Evolutionary conservation across 2,329 filamentous ascomycete genomes (phyloP).

Genomic region (Ceratocystis huliohia): DNA sequence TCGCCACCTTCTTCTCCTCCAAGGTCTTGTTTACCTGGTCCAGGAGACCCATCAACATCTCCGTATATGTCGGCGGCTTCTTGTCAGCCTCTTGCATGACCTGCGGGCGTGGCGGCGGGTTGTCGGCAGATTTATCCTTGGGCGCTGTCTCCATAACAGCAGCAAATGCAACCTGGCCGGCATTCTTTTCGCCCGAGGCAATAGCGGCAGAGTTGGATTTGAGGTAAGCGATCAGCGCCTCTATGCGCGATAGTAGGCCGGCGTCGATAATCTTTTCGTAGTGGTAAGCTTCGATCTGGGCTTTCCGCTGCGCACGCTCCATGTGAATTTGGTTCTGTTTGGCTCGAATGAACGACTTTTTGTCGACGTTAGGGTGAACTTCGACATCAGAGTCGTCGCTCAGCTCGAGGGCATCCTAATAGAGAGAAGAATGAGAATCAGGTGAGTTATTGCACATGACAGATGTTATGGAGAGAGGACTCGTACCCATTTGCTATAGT

Average conservation of each 20-base stretch:
- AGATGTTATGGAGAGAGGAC: neutral
- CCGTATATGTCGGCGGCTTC: slow-evolving; percentile 71
- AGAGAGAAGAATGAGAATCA: neutral
- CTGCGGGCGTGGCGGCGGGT: slow-evolving; percentile 60
- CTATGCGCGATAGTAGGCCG: slow-evolving; percentile 73
- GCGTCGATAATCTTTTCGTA: slow-evolving; percentile 92
- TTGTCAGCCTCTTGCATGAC: slow-evolving; percentile 66
- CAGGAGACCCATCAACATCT: slow-evolving; percentile 95
- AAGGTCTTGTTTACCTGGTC: slow-evolving; percentile 83
- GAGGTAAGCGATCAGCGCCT: slow-evolving; percentile 60
- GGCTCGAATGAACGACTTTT: slow-evolving; percentile 92
- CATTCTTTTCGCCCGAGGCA: slow-evolving; percentile 41
- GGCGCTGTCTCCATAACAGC: slow-evolving; percentile 67
- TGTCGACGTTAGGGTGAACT: slow-evolving; percentile 98
- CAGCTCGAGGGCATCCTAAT: slow-evolving; percentile 77
- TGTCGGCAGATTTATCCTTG: slow-evolving; percentile 58
- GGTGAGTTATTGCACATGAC: slow-evolving; percentile 17
- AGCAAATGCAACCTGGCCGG: slow-evolving; percentile 77
- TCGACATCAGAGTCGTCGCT: slow-evolving; percentile 97
- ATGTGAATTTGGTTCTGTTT: slow-evolving; percentile 97
- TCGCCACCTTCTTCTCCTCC: slow-evolving; percentile 56
- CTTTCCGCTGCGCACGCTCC: slow-evolving; percentile 70
- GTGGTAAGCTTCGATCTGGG: slow-evolving; percentile 80
- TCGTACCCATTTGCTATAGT: slow-evolving; percentile 58
- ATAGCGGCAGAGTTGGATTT: slow-evolving; percentile 54